Evolutionary conservation across 2,329 filamentous ascomycete genomes (phyloP).

Genomic region (Penicillium brevicompactum): DNA sequence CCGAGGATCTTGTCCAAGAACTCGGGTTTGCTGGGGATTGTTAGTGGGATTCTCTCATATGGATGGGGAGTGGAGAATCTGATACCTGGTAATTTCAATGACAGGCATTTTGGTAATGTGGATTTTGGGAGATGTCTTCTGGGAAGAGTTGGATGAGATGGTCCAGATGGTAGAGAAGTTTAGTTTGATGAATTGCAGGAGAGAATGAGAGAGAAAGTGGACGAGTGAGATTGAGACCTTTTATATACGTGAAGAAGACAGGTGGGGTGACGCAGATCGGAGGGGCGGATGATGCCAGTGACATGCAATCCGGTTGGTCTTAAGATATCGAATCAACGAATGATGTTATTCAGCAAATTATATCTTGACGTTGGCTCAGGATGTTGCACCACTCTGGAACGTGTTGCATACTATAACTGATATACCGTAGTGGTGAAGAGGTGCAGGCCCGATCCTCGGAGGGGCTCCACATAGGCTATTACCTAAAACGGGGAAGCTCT

Average conservation of each 20-base stretch:
- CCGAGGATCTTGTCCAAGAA: constrained; percentile 1
- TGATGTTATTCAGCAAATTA: background rate
- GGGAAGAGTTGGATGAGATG: background rate
- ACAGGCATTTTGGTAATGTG: constrained; percentile 3
- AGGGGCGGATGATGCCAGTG: background rate
- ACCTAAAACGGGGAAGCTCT: background rate
- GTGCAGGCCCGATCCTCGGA: background rate
- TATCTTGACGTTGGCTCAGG: no score
- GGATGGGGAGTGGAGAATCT: background rate
- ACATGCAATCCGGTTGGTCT: background rate
- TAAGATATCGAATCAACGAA: background rate
- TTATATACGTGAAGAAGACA: background rate
- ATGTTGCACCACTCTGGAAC: no score
- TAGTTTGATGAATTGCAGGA: no score
- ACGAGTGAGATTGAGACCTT: background rate
- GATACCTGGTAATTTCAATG: constrained; percentile 4
- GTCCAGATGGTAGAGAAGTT: background rate
- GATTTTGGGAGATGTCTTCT: background rate
- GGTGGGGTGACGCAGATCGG: background rate
- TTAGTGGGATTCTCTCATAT: background rate
- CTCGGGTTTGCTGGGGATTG: background rate
- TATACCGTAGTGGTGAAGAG: no score
- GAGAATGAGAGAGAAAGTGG: background rate
- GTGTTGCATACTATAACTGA: no score
- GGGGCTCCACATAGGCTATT: constrained; percentile 2